A percentile compares a stretch with the other conserved stretches of the same genome.
Conservation (phyloP, 1,284 basidiomycete species). For the Trametes hirsuta region DNA sequence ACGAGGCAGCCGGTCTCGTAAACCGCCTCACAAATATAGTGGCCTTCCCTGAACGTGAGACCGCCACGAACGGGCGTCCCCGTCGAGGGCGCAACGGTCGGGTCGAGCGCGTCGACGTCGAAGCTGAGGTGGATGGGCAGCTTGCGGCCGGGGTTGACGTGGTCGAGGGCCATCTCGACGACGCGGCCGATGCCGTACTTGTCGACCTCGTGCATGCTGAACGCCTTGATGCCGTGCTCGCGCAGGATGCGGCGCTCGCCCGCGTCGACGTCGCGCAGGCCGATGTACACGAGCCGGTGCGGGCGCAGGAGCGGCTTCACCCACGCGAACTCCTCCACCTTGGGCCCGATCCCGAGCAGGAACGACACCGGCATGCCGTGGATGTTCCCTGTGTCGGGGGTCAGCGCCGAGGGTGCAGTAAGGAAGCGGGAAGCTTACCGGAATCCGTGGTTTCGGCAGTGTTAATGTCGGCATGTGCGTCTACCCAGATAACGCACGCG, state of each 20-base stretch:
- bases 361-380: constrained; percentile 99
- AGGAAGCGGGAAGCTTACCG: constrained; percentile 45
- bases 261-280: constrained; percentile 90
- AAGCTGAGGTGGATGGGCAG: constrained; percentile 95
- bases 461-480: constrained; percentile 96
- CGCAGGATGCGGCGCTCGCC: constrained; percentile 90
- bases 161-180: constrained; percentile 94
- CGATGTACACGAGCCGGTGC: constrained; percentile 89
- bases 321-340: constrained; percentile 76
- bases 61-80: constrained; percentile 95
- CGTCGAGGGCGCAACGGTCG: constrained; percentile 93
- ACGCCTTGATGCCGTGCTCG: constrained; percentile 90
- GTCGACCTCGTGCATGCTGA: constrained; percentile 99
- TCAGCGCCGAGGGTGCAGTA: background rate
- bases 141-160: constrained; percentile 85
- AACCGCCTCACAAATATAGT: constrained; percentile 95
- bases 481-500: constrained; percentile 91
- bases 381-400: constrained; percentile 71
- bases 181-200: constrained; percentile 95
- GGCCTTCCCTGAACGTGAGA: constrained; percentile 95
- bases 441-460: constrained; percentile 85
- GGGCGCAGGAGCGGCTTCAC: constrained; percentile 75
- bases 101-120: constrained; percentile 96
- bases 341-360: constrained; percentile 74
- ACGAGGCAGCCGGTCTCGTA: constrained; percentile 94